These are phyloP conservation scores for Capsicum pubescens DNA, from an alignment of 257 asterid species.

Conservation along the genomic window DNA sequence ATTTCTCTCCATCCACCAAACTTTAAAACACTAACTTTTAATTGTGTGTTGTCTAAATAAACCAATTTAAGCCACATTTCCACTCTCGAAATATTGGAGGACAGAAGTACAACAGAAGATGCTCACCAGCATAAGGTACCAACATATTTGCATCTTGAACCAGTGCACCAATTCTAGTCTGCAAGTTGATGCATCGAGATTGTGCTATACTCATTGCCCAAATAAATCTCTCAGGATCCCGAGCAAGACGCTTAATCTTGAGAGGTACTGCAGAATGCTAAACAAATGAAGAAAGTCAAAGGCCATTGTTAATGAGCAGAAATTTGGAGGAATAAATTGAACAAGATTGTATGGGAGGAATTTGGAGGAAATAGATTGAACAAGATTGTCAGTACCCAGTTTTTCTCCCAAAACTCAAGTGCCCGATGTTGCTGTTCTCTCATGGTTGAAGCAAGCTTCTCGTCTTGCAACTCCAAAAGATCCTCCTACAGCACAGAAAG, in stretches of 20 bases:
- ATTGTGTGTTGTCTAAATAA: background rate
- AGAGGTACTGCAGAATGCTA: constrained; percentile 96
- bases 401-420: constrained; percentile 86
- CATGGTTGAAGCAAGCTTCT: constrained; percentile 74
- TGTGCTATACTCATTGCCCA: constrained; percentile 97
- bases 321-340: constrained; percentile 19
- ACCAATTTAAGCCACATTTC: background rate
- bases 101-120: constrained; percentile 29
- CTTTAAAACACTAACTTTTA: too few relatives aligned
- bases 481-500: constrained; percentile 65
- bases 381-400: constrained; percentile 68
- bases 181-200: constrained; percentile 75
- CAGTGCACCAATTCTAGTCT: constrained; percentile 87
- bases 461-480: constrained; percentile 90
- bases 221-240: constrained; percentile 86
- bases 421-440: constrained; percentile 80
- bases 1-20: too few relatives aligned
- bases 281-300: constrained; percentile 31
- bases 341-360: background rate
- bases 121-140: constrained; percentile 97
- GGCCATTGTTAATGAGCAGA: background rate
- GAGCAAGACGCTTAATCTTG: constrained; percentile 87
- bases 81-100: constrained; percentile 1
- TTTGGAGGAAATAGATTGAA: constrained; percentile 28
- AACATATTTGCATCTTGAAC: constrained; percentile 88